These are phyloP conservation scores for Periconia digitata DNA, from an alignment of 2,329 filamentous ascomycete species.

Conservation along the genomic window DNA sequence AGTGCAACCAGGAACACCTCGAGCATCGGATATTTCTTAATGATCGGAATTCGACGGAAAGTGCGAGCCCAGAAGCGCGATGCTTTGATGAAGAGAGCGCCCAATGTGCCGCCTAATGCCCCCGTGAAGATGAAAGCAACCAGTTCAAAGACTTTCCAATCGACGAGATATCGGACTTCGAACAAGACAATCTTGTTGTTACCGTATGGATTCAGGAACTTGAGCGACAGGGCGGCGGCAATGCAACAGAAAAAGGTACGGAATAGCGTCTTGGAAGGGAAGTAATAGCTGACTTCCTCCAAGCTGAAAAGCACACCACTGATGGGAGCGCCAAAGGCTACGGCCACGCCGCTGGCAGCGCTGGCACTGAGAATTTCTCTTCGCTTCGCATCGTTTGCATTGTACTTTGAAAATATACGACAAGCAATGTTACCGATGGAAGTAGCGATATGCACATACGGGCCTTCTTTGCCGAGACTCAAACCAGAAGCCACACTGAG, in stretches of 20 bases:
- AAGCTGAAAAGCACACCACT: slow-evolving; percentile 90
- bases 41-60: slow-evolving; percentile 76
- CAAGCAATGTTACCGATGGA: slow-evolving; percentile 95
- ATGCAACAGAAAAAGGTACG: slow-evolving; percentile 98
- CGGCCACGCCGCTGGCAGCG: slow-evolving; percentile 87
- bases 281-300: slow-evolving; percentile 97
- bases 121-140: slow-evolving; percentile 83
- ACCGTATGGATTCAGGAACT: slow-evolving; percentile 94
- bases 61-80: slow-evolving; percentile 85
- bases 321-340: slow-evolving; percentile 89
- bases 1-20: slow-evolving; percentile 88
- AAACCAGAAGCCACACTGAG: slow-evolving; percentile 90
- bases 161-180: slow-evolving; percentile 83
- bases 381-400: slow-evolving; percentile 89
- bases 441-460: slow-evolving; percentile 95
- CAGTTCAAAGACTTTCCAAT: slow-evolving; percentile 95
- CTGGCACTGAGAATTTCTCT: slow-evolving; percentile 92
- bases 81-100: slow-evolving; percentile 95
- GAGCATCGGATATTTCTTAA: slow-evolving; percentile 81
- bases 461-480: slow-evolving; percentile 91
- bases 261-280: slow-evolving; percentile 95
- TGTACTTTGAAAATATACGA: slow-evolving; percentile 92
- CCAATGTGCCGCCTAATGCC: slow-evolving; percentile 77
- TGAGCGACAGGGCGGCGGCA: slow-evolving; percentile 81
- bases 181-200: slow-evolving; percentile 97